Evolutionary conservation across 208 protist species (phyloP).

Genomic region (Crithidia sp.): DNA sequence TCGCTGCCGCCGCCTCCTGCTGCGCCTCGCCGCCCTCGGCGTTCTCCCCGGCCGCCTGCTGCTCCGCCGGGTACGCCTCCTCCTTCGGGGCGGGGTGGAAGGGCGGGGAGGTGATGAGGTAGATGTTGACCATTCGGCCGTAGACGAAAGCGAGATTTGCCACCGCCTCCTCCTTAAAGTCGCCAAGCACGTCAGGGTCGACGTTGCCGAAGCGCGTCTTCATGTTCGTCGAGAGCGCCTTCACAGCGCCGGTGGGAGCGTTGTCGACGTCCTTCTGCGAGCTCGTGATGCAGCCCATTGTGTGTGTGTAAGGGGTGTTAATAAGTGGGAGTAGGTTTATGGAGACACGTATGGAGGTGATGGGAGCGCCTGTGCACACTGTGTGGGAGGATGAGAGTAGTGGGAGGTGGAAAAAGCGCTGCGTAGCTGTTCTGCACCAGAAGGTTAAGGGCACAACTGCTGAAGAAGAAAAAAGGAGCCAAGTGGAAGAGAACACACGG

Average conservation of each 20-base stretch:
- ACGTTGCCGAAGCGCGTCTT: constrained; percentile 31
- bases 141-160: constrained; percentile 21
- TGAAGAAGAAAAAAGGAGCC: not conserved
- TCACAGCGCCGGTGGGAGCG: constrained; percentile 4
- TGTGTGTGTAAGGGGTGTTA: no score
- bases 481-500: not conserved
- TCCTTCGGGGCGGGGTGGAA: constrained; percentile 5
- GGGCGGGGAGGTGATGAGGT: constrained; percentile 28
- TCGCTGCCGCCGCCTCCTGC: not conserved
- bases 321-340: not conserved
- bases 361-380: not conserved
- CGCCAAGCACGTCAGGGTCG: constrained; percentile 22
- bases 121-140: constrained; percentile 28
- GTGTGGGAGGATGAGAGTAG: not conserved
- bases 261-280: constrained; percentile 8
- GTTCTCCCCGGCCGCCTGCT: not conserved
- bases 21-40: not conserved
- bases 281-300: constrained; percentile 31
- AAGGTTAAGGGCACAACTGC: no score
- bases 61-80: not conserved
- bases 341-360: not conserved
- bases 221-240: constrained; percentile 15
- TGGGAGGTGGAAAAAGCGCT: constrained; percentile 1
- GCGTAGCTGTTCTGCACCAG: no score
- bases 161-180: constrained; percentile 28